Evolutionary conservation across 1,284 basidiomycete genomes (phyloP).

Genomic region (Cerrena zonata): DNA sequence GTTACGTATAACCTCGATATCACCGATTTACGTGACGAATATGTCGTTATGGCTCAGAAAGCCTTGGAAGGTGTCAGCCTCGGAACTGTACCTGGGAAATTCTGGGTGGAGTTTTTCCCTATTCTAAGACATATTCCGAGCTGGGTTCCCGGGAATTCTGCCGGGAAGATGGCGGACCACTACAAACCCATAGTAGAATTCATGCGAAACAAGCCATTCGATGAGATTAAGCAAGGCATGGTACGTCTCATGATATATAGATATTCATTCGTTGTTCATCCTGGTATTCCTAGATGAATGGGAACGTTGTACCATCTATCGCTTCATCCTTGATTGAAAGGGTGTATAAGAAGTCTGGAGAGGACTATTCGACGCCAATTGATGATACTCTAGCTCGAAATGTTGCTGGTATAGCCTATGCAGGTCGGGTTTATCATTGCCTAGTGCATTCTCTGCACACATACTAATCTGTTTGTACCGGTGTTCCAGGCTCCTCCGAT

Average conservation of each 20-base stretch:
- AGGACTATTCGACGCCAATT: not conserved
- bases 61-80: slow-evolving; percentile 7
- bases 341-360: not conserved
- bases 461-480: not conserved
- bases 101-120: slow-evolving; percentile 17
- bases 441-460: too few species aligned
- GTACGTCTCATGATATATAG: slow-evolving; percentile 5
- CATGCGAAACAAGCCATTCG: slow-evolving; percentile 5
- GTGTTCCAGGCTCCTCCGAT: too few species aligned
- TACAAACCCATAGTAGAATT: slow-evolving; percentile 11
- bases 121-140: slow-evolving; percentile 16
- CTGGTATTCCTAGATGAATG: not conserved
- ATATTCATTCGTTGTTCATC: not conserved
- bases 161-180: not conserved
- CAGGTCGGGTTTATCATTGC: not conserved
- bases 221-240: slow-evolving; percentile 24
- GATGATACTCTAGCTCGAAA: slow-evolving; percentile 2
- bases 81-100: slow-evolving; percentile 11
- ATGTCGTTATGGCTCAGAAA: slow-evolving; percentile 13
- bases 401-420: slow-evolving; percentile 4
- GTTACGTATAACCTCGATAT: slow-evolving; percentile 15
- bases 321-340: slow-evolving; percentile 6
- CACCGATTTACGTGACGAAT: slow-evolving; percentile 8
- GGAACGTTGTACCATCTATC: slow-evolving; percentile 12
- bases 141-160: slow-evolving; percentile 20